Conservation (phyloP, 139 green algal species). For the Ostreobium quekettii region DNA sequence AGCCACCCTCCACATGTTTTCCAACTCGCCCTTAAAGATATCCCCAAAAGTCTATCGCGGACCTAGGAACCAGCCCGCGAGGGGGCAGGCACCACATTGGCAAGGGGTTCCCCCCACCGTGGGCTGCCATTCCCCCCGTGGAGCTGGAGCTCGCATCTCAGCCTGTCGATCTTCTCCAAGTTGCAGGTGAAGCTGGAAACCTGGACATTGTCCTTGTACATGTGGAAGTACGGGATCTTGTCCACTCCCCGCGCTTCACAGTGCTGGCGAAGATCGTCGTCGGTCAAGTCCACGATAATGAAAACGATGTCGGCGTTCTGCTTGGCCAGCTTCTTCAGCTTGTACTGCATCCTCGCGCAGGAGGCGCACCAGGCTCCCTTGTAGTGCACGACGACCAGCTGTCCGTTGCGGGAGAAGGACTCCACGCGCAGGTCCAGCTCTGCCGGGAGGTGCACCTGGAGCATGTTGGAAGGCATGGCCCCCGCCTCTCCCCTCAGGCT, state of each 20-base stretch:
- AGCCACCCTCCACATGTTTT: no score
- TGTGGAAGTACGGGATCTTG: conserved; percentile 16
- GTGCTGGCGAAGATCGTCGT: background rate
- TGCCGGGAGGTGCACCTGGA: background rate
- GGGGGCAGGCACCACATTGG: no score
- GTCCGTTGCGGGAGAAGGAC: background rate
- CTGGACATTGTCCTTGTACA: background rate
- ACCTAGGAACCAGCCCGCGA: no score
- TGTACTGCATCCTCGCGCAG: background rate
- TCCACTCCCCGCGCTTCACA: background rate
- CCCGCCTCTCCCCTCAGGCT: no score
- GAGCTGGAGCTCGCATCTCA: background rate
- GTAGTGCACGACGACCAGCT: background rate
- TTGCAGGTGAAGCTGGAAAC: conserved; percentile 9
- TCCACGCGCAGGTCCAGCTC: background rate
- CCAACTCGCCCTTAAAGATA: no score
- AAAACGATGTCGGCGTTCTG: background rate
- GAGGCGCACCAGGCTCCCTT: background rate
- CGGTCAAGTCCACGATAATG: background rate
- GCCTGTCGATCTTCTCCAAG: background rate
- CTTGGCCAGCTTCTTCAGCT: background rate
- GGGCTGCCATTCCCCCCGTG: no score
- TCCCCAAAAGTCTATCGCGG: no score
- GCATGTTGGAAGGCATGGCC: background rate
- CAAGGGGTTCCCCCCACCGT: no score